Evolutionary conservation across 2,329 filamentous ascomycete genomes (phyloP).

Genomic region (Neopestalotiopsis sp.): DNA sequence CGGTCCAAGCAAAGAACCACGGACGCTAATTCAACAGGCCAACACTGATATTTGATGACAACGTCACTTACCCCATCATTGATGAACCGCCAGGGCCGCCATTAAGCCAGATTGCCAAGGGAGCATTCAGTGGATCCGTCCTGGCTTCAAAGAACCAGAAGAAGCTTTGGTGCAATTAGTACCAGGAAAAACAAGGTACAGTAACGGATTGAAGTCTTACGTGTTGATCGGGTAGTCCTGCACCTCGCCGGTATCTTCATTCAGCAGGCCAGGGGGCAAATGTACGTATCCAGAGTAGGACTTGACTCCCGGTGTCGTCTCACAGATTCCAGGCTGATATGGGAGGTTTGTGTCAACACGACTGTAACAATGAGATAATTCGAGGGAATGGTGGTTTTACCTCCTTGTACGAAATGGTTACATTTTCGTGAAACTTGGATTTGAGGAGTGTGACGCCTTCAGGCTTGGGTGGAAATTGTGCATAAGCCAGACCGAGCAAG

Average conservation of each 20-base stretch:
- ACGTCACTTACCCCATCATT: constrained; percentile 43
- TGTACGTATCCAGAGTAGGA: constrained; percentile 66
- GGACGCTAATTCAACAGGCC: neutral
- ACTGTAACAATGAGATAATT: too few relatives aligned
- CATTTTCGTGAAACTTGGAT: constrained; percentile 61
- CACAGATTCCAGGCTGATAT: constrained; percentile 57
- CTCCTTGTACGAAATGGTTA: constrained; percentile 65
- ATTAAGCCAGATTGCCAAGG: constrained; percentile 62
- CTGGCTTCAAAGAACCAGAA: constrained; percentile 43
- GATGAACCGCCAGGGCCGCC: constrained; percentile 63
- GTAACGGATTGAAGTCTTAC: constrained; percentile 29
- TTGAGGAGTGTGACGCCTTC: constrained; percentile 50
- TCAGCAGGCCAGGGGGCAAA: constrained; percentile 47
- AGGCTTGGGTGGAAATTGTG: constrained; percentile 35
- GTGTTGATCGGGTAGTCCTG: constrained; percentile 52
- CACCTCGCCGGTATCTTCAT: constrained; percentile 48
- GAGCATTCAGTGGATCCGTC: constrained; percentile 34
- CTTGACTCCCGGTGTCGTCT: constrained; percentile 61
- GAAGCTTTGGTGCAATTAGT: constrained; percentile 40
- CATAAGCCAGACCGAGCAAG: constrained; percentile 25
- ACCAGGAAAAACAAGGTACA: constrained; percentile 41
- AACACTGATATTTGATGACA: too few relatives aligned
- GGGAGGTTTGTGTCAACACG: neutral
- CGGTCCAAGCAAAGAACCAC: neutral
- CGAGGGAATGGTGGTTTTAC: constrained; percentile 19